Percentiles rank a stretch among this genome's conserved stretches.
Evolutionary conservation across 129 eudicot species (phyloP).

Genomic region (Ambrosia trifida): DNA sequence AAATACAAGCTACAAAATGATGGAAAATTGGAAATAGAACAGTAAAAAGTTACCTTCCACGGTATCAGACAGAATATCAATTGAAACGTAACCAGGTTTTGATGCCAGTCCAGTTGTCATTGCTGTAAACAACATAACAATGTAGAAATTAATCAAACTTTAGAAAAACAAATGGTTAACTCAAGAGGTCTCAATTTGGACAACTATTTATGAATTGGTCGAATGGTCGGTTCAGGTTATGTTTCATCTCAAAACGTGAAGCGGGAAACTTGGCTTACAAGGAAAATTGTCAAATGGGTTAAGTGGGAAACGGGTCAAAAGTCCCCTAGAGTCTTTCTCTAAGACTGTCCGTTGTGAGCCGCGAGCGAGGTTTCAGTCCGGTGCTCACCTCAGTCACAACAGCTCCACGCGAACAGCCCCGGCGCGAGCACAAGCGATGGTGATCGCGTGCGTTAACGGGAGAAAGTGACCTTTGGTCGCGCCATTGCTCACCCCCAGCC

Average conservation of each 20-base stretch:
- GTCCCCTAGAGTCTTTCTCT: not conserved
- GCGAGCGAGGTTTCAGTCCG: too few relatives aligned
- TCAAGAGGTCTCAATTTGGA: not conserved
- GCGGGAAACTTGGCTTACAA: not conserved
- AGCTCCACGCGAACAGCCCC: too few relatives aligned
- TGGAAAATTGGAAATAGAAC: not conserved
- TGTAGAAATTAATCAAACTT: constrained; percentile 10
- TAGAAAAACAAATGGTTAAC: constrained; percentile 2
- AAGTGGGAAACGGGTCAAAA: not conserved
- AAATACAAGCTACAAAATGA: not conserved
- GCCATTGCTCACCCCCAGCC: too few relatives aligned
- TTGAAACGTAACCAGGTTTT: constrained; percentile 78
- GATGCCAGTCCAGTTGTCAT: constrained; percentile 54
- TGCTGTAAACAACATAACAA: constrained; percentile 26
- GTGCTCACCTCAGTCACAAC: too few relatives aligned
- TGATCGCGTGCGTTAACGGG: too few relatives aligned
- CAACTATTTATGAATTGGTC: not conserved
- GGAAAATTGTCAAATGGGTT: not conserved
- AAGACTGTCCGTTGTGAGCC: too few relatives aligned
- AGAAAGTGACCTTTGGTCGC: too few relatives aligned
- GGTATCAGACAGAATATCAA: constrained; percentile 80
- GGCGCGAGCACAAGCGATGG: too few relatives aligned
- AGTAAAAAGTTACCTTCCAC: constrained; percentile 57
- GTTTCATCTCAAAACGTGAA: not conserved
- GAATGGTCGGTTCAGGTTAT: not conserved